Percentiles rank a stretch among this genome's conserved stretches.
Evolutionary conservation across 2,329 filamentous ascomycete species (phyloP).

Genomic region (Fusarium verrucosum): DNA sequence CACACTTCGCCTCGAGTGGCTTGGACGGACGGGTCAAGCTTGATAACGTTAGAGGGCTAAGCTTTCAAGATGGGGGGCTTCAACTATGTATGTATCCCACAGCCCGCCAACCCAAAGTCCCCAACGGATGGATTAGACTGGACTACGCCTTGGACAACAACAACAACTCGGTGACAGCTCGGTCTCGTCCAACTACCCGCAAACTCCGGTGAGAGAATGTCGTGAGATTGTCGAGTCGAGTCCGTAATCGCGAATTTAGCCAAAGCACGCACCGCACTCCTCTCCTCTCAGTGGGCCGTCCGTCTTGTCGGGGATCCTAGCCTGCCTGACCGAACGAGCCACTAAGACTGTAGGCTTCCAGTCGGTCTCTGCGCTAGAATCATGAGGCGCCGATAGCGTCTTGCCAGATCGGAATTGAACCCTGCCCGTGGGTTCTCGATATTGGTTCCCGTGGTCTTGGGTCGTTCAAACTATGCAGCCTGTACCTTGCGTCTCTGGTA

Average conservation of each 20-base stretch:
- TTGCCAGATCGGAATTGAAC: slow-evolving; percentile 11
- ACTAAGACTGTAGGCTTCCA: slow-evolving; percentile 21
- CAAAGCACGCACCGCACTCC: slow-evolving; percentile 1
- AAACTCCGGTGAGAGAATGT: slow-evolving; percentile 12
- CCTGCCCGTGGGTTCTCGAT: slow-evolving; percentile 8
- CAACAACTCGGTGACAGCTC: no score
- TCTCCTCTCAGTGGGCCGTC: neutral
- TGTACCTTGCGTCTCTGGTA: neutral
- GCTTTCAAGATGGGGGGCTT: no score
- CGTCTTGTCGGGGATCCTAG: neutral
- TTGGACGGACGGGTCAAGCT: slow-evolving; percentile 14
- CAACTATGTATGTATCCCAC: no score
- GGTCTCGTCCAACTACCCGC: slow-evolving; percentile 19
- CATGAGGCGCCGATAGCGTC: slow-evolving; percentile 31
- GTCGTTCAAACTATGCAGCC: neutral
- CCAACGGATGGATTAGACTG: no score
- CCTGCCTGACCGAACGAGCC: slow-evolving; percentile 15
- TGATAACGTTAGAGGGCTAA: slow-evolving; percentile 5
- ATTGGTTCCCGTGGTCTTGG: slow-evolving; percentile 4
- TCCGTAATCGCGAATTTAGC: neutral
- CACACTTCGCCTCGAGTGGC: slow-evolving; percentile 27
- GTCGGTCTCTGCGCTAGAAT: slow-evolving; percentile 30
- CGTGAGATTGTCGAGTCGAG: neutral
- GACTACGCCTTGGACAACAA: slow-evolving; percentile 1
- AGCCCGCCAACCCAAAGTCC: slow-evolving; percentile 28